Base-by-base conservation (phyloP, 441 rosid genomes). In the Euphorbia neoarborescens region DNA sequence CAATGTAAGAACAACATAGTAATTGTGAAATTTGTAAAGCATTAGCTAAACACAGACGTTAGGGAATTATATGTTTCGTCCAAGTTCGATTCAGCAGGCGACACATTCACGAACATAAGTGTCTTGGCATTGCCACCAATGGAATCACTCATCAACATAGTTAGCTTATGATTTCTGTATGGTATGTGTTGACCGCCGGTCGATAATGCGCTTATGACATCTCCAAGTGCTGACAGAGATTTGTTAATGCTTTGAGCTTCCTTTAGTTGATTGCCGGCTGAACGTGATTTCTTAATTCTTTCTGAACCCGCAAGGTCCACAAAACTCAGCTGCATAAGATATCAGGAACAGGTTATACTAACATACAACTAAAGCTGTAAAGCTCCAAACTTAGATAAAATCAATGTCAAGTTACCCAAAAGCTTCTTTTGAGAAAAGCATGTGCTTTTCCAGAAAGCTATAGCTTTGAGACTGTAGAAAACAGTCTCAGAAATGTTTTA, bases 221-320 rank as follows among this genome's bases (percentile, higher is more conserved):
- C 97, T 12, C 96, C 99, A 0, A 94, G 89, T 46, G 97, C 98
- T 54, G 99, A 92, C 58, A 94, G 96, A 30, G 98, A 94, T 73
- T 92, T 94, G 73, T 94, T 94, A 73, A 92, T 90, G 57, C 98
- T 92, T 79, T 90, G 98, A 61, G 99, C 99, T 83, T 94, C 99
- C 73, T 89, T 92, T 11, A 92, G 93, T 80, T 88, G 91, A 73
- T 71, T 77, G 27, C 91, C 98, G 1, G 92, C 73, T 27, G 99
- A 92, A 22, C 98, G 97, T 0, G 98, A 94, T 72, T 92, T 92
- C 76, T 94, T 92, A 20, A 94, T 82, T 75, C 98, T 88, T 81
- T 94, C 99, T 0, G 98, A 92, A 72, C 99, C 99, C 64, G 98
- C 98, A 76, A 94, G 98, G 75, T 94, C 98, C 48, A 92, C 99